A percentile compares a stretch with the other conserved stretches of the same genome.
Evolutionary conservation across 768 basidiomycete genomes (phyloP).

Genomic region (Russula ochroleuca): DNA sequence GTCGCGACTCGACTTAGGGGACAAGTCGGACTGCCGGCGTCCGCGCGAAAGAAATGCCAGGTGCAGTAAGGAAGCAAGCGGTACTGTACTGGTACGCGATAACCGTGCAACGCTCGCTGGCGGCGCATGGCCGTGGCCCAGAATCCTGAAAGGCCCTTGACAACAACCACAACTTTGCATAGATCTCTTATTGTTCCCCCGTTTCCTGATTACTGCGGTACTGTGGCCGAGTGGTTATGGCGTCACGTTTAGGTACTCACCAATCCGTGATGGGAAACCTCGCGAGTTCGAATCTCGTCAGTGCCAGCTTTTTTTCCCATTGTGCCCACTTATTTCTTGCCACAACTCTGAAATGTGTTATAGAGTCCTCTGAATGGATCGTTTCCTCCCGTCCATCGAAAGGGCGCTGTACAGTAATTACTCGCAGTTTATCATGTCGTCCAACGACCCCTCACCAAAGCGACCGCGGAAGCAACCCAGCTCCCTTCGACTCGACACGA

Average conservation of each 20-base stretch:
- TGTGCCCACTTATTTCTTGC: not conserved
- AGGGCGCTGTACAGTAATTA: not conserved
- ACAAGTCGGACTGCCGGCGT: conserved; percentile 13
- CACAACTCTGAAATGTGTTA: conserved; percentile 18
- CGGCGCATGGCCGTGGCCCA: not conserved
- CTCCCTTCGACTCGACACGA: conserved; percentile 26
- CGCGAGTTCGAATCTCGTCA: conserved; percentile 60
- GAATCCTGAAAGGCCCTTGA: conserved; percentile 19
- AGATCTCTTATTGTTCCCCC: not conserved
- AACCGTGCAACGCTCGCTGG: not conserved
- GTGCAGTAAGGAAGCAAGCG: not conserved
- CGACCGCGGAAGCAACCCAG: conserved; percentile 19
- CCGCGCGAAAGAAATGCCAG: conserved; percentile 14
- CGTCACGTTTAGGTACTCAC: conserved; percentile 50
- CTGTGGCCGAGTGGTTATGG: conserved; percentile 59
- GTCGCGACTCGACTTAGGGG: not conserved
- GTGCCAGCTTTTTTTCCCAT: conserved; percentile 39
- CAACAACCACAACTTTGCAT: not conserved
- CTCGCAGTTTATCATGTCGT: conserved; percentile 3
- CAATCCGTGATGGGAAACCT: conserved; percentile 55
- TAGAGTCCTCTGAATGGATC: conserved; percentile 6
- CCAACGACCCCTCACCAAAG: not conserved
- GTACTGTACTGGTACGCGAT: not conserved
- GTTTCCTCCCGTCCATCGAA: not conserved
- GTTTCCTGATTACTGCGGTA: conserved; percentile 33